Evolutionary conservation across 1,284 basidiomycete species (phyloP).

Genomic region (Rhodotorula sp.): DNA sequence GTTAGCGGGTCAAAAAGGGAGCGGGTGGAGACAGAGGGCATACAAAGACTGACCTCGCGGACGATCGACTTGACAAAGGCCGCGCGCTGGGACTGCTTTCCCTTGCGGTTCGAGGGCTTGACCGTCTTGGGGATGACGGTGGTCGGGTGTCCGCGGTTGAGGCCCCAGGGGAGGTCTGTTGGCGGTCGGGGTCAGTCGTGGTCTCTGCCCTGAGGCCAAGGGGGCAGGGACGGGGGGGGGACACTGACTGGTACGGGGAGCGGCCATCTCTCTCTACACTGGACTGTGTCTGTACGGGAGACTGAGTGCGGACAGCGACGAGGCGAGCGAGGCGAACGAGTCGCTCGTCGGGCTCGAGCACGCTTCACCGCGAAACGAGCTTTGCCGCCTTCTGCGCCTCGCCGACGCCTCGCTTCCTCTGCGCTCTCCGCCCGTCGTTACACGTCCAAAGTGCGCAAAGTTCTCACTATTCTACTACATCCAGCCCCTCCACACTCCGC

Average conservation of each 20-base stretch:
- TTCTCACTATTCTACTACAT: no score
- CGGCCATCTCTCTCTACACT: conserved; percentile 23
- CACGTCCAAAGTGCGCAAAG: conserved; percentile 1
- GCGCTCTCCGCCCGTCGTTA: conserved; percentile 12
- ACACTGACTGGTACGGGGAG: conserved; percentile 31
- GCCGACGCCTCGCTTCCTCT: background rate
- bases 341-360: background rate
- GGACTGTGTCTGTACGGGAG: background rate
- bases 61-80: conserved; percentile 88
- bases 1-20: background rate
- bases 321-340: background rate
- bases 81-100: conserved; percentile 74
- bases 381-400: background rate
- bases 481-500: background rate
- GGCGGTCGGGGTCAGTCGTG: no score
- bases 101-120: conserved; percentile 91
- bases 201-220: background rate
- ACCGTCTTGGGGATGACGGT: conserved; percentile 75
- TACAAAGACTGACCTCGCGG: conserved; percentile 67
- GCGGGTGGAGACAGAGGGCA: no score
- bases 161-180: conserved; percentile 90
- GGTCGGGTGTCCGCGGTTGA: conserved; percentile 91
- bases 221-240: background rate
- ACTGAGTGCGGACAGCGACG: conserved; percentile 12
- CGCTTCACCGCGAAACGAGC: background rate